Evolutionary conservation across 805 yeast genomes (phyloP).

Genomic region (Barnettozyma salicaria): DNA sequence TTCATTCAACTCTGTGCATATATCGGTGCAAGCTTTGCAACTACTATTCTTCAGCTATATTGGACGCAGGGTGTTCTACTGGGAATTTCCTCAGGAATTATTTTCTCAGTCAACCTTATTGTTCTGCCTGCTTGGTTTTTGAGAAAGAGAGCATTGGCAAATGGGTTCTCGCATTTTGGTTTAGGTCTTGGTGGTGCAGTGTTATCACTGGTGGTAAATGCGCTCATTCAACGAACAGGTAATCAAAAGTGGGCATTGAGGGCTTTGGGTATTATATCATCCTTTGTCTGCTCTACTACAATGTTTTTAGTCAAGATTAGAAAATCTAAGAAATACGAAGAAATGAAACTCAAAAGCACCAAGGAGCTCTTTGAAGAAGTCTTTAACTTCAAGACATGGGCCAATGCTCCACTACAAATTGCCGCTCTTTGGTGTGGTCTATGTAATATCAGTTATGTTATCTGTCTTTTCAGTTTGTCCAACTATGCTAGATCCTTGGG

Average conservation of each 20-base stretch:
- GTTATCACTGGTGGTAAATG: slow-evolving; percentile 36
- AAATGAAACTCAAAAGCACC: slow-evolving; percentile 9
- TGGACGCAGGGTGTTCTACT: slow-evolving; percentile 47
- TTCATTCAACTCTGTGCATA: slow-evolving; percentile 41
- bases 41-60: slow-evolving; percentile 43
- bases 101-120: slow-evolving; percentile 47
- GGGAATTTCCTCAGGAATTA: slow-evolving; percentile 44
- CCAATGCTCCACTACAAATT: slow-evolving; percentile 28
- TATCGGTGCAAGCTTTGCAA: slow-evolving; percentile 47
- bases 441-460: slow-evolving; percentile 36
- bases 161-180: slow-evolving; percentile 45
- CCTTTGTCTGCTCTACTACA: slow-evolving; percentile 34
- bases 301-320: slow-evolving; percentile 42
- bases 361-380: slow-evolving; percentile 28
- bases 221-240: slow-evolving; percentile 36
- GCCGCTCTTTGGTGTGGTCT: slow-evolving; percentile 34
- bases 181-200: slow-evolving; percentile 49
- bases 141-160: slow-evolving; percentile 40
- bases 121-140: slow-evolving; percentile 52
- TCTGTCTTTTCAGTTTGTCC: slow-evolving; percentile 41
- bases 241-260: slow-evolving; percentile 43
- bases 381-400: slow-evolving; percentile 29
- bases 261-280: slow-evolving; percentile 36
- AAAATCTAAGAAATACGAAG: slow-evolving; percentile 26
- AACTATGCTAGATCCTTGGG: slow-evolving; percentile 46